Conservation (phyloP, 495 filamentous ascomycete species). For the Pseudoneurospora amorphoporcata region DNA sequence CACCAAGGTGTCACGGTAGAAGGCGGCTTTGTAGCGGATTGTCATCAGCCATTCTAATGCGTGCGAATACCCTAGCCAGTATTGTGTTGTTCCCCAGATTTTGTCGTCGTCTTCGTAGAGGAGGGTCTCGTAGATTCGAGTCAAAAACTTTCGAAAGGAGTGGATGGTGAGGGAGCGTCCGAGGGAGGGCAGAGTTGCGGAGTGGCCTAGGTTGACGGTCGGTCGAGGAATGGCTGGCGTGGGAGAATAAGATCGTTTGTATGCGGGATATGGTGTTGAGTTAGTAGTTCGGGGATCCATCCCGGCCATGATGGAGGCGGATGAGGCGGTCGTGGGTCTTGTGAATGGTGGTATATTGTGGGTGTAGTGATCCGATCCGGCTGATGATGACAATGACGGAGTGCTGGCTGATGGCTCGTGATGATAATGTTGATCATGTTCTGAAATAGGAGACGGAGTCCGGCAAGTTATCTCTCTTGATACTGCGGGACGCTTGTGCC, state of each 20-base stretch:
- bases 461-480: conserved; percentile 8
- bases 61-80: conserved; percentile 9
- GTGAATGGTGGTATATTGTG: neutral
- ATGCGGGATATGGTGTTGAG: neutral
- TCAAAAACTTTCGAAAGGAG: conserved; percentile 6
- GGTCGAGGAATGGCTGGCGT: neutral
- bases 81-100: conserved; percentile 16
- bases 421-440: neutral
- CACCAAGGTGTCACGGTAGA: conserved; percentile 1
- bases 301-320: neutral
- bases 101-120: conserved; percentile 16
- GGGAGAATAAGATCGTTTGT: neutral
- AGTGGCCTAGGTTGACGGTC: neutral
- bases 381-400: neutral
- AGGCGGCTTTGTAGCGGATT: conserved; percentile 12
- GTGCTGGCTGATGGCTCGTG: neutral
- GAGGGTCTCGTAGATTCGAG: conserved; percentile 6
- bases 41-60: conserved; percentile 14
- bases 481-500: neutral
- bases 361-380: neutral
- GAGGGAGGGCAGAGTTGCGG: neutral
- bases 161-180: neutral
- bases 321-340: neutral
- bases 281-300: neutral
- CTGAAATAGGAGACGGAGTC: conserved; percentile 10